A percentile compares a stretch with the other conserved stretches of the same genome.
Conservation (phyloP, 169 alveolate species). For the Blepharisma undulans region DNA sequence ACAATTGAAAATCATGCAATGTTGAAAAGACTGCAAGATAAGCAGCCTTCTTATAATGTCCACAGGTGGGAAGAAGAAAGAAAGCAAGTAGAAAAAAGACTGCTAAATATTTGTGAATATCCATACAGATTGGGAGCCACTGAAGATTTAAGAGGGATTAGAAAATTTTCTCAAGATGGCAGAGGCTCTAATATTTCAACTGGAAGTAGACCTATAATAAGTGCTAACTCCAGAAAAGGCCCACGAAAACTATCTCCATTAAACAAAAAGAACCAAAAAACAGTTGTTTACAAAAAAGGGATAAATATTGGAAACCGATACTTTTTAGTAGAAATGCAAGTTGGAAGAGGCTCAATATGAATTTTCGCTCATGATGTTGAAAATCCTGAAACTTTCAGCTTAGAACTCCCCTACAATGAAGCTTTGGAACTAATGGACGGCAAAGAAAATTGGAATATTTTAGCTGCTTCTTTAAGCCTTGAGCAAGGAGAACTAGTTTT, state of each 20-base stretch:
- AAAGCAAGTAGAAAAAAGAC: conserved; percentile 41
- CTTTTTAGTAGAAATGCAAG: conserved; percentile 62
- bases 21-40: conserved; percentile 55
- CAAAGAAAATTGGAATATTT: conserved; percentile 50
- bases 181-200: background rate
- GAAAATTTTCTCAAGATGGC: background rate
- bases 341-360: conserved; percentile 43
- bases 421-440: conserved; percentile 58
- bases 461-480: conserved; percentile 51
- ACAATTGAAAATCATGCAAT: conserved; percentile 64
- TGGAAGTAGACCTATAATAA: background rate
- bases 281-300: conserved; percentile 59
- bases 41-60: conserved; percentile 51
- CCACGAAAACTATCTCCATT: conserved; percentile 44
- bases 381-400: conserved; percentile 59
- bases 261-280: conserved; percentile 51
- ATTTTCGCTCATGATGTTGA: conserved; percentile 72
- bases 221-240: background rate
- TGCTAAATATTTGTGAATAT: conserved; percentile 61
- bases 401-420: conserved; percentile 57
- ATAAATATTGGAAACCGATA: conserved; percentile 53
- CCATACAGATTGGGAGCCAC: conserved; percentile 47
- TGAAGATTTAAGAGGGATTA: conserved; percentile 5
- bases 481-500: conserved; percentile 57
- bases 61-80: conserved; percentile 60